Conservation (phyloP, 108 stramenopile species). For the Nannochloropsis oceanica region DNA sequence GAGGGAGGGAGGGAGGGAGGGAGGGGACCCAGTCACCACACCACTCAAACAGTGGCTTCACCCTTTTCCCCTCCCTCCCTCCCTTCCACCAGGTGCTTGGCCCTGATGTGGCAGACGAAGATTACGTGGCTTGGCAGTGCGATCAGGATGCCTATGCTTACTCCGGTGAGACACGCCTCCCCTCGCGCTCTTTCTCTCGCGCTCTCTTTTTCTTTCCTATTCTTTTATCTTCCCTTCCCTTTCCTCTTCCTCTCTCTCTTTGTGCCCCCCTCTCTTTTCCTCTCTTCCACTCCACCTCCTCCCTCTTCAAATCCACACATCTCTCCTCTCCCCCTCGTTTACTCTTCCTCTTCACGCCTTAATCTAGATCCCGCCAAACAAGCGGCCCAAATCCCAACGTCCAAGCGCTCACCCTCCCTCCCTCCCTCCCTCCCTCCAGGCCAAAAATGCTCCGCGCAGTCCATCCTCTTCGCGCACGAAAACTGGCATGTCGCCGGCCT, state of each 20-base stretch:
- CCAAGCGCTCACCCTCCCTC: background rate
- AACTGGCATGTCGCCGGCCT: constrained; percentile 72
- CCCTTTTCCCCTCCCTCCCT: too few relatives aligned
- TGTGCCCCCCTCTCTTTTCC: background rate
- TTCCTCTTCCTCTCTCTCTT: background rate
- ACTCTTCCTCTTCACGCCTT: background rate
- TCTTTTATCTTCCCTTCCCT: too few relatives aligned
- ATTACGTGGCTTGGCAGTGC: constrained; percentile 91
- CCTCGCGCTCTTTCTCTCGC: too few relatives aligned
- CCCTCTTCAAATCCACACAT: background rate
- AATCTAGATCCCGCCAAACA: background rate
- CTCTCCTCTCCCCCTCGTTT: background rate
- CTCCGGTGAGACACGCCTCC: too few relatives aligned
- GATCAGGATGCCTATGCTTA: constrained; percentile 97
- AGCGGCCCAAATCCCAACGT: too few relatives aligned
- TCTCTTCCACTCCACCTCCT: background rate
- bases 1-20: too few relatives aligned
- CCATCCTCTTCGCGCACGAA: constrained; percentile 80
- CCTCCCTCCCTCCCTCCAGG: constrained; percentile 35
- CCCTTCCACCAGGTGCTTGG: too few relatives aligned
- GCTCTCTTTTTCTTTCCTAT: too few relatives aligned
- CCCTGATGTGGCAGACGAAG: constrained; percentile 45
- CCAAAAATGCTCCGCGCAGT: constrained; percentile 97
- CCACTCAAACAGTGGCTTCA: too few relatives aligned
- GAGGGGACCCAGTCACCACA: too few relatives aligned